Conservation (phyloP, 352 stramenopile genomes). For the Globisporangium emineosum region DNA sequence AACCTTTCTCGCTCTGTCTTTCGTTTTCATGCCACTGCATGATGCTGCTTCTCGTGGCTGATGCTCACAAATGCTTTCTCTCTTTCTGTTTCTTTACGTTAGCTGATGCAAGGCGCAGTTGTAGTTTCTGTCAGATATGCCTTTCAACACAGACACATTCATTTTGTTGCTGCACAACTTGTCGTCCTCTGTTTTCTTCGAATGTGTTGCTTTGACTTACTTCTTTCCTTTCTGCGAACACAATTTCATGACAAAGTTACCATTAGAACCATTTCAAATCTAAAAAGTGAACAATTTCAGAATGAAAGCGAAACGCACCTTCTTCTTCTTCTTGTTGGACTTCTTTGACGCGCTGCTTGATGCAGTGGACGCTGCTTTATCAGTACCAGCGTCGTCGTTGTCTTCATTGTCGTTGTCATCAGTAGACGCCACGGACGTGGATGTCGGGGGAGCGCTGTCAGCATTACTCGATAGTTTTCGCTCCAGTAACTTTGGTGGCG, state of each 20-base stretch:
- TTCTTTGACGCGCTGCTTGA: slow-evolving; percentile 40
- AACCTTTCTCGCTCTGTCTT: neutral
- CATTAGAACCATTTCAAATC: neutral
- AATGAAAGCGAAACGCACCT: neutral
- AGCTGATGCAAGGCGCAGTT: neutral
- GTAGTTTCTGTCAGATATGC: neutral
- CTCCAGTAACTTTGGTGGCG: slow-evolving; percentile 20
- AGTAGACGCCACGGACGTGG: slow-evolving; percentile 1
- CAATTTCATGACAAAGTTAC: too few relatives aligned
- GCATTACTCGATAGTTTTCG: slow-evolving; percentile 1
- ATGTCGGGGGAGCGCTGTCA: neutral
- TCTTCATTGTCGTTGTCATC: slow-evolving; percentile 31
- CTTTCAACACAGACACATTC: neutral
- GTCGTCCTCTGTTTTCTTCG: neutral
- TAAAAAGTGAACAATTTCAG: slow-evolving; percentile 2
- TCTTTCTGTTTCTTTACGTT: neutral
- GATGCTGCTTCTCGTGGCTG: neutral
- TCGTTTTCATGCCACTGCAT: neutral
- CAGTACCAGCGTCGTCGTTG: slow-evolving; percentile 28
- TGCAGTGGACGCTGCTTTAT: slow-evolving; percentile 24
- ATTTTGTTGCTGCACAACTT: neutral
- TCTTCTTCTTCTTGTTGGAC: slow-evolving; percentile 77
- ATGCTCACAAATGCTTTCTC: neutral
- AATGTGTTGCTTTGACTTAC: neutral
- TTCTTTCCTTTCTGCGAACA: slow-evolving; percentile 8